Evolutionary conservation across 441 rosid species (phyloP), one percentile per base, ranked within the genome.

Genomic region (Gossypium davidsonii): DNA sequence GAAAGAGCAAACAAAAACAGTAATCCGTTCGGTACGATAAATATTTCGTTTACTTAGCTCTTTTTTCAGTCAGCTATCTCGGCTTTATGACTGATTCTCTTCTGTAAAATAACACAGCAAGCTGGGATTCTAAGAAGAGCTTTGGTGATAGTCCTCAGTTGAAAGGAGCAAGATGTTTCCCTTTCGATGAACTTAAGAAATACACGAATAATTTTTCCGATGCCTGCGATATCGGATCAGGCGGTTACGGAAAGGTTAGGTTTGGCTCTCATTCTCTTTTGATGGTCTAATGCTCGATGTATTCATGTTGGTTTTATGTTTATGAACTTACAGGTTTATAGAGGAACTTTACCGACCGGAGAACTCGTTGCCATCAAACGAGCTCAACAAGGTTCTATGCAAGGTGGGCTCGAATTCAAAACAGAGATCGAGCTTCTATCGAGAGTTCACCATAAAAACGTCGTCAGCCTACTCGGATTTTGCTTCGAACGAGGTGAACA

Each of bases 351-450:
- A 74, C 87, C 93, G 1, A 56, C 82, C 18, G 88, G 91, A 6
- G 78, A 83, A 69, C 73, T 89, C 44, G 46, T 90, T 52, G 93
- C 95, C 49, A 84, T 91, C 39, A 89, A 90, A 86, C 81, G 95
- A 80, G 90, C 97, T 71, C 87, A 85, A 76, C 88, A 85, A 75
- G 96, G 86, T 74, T 92, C 97, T 26, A 76, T 86, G 85, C 98
- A 94, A 77, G 96, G 97, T 49, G 93, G 87, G 11, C 25, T 78
- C 5, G 97, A 92, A 81, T 94, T 94, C 82, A 94, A 94, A 82
- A 92, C 85, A 26, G 98, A 94, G 82, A 87, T 92, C 6, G 97
- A 94, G 74, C 92, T 92, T 78, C 90, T 92, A 10, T 94, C 98
- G 10, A 84, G 98, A 76, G 95, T 92, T 77, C 97, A 94, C 79